Evolutionary conservation across 2,329 filamentous ascomycete species (phyloP).

Genomic region (Penicillium griseofulvum): DNA sequence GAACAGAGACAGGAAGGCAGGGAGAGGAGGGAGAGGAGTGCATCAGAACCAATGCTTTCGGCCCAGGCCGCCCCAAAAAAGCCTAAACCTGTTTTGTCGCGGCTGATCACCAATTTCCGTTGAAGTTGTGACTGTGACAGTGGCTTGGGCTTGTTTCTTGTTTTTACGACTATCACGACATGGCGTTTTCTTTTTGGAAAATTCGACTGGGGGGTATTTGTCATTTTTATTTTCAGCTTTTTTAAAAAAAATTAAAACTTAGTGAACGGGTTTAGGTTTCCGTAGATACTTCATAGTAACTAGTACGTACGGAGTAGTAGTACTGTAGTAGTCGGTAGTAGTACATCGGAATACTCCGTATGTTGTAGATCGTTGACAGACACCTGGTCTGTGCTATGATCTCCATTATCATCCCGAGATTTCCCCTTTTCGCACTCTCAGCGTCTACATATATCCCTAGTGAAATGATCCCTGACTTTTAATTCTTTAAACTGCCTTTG

Average conservation of each 20-base stretch:
- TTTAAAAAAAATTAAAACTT: background rate
- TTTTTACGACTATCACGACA: conserved; percentile 11
- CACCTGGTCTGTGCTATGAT: background rate
- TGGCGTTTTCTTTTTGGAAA: background rate
- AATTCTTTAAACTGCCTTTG: background rate
- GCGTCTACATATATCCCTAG: background rate
- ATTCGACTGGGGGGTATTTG: background rate
- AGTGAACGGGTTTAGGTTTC: background rate
- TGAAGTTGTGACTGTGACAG: conserved; percentile 10
- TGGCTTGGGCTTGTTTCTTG: conserved; percentile 9
- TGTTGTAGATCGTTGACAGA: background rate
- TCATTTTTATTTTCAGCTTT: background rate
- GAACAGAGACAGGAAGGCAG: background rate
- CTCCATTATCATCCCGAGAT: background rate
- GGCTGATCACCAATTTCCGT: conserved; percentile 36
- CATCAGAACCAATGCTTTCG: conserved; percentile 19
- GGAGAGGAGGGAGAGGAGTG: conserved; percentile 20
- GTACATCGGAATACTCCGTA: background rate
- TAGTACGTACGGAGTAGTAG: too few species aligned
- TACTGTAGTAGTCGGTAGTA: too few species aligned
- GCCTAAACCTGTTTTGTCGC: conserved; percentile 37
- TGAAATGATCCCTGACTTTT: background rate
- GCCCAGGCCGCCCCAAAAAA: conserved; percentile 17
- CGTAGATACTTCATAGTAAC: too few species aligned
- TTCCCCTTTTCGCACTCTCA: background rate